These are phyloP conservation scores for Bruguiera sexangula DNA, from an alignment of 345 rosid species.

Conservation along the genomic window DNA sequence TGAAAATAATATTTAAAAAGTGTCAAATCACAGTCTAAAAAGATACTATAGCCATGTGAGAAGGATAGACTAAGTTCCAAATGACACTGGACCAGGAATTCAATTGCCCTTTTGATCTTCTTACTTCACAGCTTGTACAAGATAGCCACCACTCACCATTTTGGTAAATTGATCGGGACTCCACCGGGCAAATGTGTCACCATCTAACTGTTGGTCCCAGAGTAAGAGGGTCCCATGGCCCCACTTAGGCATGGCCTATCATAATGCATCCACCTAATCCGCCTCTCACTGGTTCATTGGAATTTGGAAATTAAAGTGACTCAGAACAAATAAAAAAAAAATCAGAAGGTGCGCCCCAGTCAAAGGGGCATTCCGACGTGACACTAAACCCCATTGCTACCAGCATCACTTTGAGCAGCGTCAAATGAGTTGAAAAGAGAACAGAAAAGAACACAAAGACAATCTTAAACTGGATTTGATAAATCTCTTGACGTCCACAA, in stretches of 20 bases:
- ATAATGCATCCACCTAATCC: conserved; percentile 23
- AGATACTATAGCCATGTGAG: too few relatives aligned
- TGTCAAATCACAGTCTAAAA: too few relatives aligned
- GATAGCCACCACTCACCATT: too few relatives aligned
- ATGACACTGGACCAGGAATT: background rate
- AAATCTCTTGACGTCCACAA: conserved; percentile 54
- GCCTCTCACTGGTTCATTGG: conserved; percentile 8
- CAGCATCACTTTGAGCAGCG: background rate
- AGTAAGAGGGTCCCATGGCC: background rate
- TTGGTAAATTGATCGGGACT: background rate
- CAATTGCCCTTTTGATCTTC: background rate
- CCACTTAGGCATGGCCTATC: background rate
- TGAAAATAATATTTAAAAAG: too few relatives aligned
- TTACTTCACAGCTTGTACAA: background rate
- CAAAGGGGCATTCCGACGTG: conserved; percentile 12
- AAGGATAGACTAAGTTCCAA: too few relatives aligned
- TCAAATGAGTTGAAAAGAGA: background rate
- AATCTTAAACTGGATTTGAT: conserved; percentile 40
- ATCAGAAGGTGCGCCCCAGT: background rate
- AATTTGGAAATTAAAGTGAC: background rate
- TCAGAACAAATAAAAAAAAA: background rate
- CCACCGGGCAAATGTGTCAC: background rate
- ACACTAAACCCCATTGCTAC: conserved; percentile 13
- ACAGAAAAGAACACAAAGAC: background rate
- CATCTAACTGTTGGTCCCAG: background rate